Evolutionary conservation across 768 basidiomycete species (phyloP), one percentile per base, ranked within the genome.

Genomic region (Amanita fuliginea): DNA sequence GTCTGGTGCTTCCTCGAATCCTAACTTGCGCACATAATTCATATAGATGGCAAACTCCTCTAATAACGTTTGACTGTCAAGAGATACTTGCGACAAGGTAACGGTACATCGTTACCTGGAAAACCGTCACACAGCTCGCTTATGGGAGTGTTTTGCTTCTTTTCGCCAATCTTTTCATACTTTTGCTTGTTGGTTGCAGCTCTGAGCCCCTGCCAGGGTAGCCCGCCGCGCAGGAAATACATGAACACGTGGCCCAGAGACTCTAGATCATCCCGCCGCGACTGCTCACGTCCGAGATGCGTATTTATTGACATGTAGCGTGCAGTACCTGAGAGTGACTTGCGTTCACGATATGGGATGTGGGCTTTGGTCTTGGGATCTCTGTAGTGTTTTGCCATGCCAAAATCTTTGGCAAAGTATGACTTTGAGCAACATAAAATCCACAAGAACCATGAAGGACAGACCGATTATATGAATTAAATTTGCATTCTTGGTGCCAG

Each of bases 271-370:
- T 99, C 95, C 58, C 95, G 77, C 54, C 95, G 81, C 18, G 92
- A 95, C 63, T 87, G 83, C 70, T 95, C 94, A 54, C 95, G 83
- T 28, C 95, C 95, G 54, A 98, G 71, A 69, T 99, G 95, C 6
- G 95, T 99, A 64, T 99, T 99, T 75, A 98, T 99, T 42, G 87
- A 91, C 95, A 99, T 99, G 72, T 99, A 99, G 37, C 95, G 83
- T 45, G 96, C 95, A 30, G 95, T 98, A 11, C 95, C 95, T 13
- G 89, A 92, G 42, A 98, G 70, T 48, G 88, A 92, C 74, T 98
- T 99, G 59, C 96, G 82, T 64, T 99, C 95, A 57, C 96, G 82
- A 68, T 99, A 99, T n/a, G 96, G 95, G 53, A 99, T 99, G 67
- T 99, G 95, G 51, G 88, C 80, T 63, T 92, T 96, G 14, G 91